phyloP scores from a whole-genome alignment of 2,329 filamentous ascomycete species.

The Trichoderma simmonsii region DNA sequence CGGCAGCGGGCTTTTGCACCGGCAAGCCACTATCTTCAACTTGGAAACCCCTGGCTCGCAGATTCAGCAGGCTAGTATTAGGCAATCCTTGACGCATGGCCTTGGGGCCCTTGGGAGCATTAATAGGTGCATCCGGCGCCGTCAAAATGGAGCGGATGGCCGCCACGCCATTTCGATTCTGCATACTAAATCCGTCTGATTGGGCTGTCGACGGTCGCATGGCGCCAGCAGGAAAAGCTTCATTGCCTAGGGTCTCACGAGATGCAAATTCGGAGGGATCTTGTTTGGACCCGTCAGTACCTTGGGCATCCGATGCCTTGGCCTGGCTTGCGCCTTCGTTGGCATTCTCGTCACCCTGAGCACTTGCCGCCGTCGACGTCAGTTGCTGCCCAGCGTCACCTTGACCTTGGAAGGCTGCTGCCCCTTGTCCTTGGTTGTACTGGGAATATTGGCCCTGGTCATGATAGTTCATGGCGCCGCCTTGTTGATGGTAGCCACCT shows the following conservation, averaged over 20 bases:
- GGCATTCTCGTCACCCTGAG: constrained; percentile 40
- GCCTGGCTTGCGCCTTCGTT: constrained; percentile 22
- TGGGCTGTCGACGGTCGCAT: constrained; percentile 13
- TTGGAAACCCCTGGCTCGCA: constrained; percentile 53
- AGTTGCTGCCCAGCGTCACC: constrained; percentile 22
- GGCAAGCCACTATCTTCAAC: constrained; percentile 42
- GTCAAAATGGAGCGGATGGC: constrained; percentile 34
- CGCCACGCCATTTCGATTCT: constrained; percentile 24
- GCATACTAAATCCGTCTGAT: constrained; percentile 24
- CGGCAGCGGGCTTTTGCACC: constrained; percentile 23
- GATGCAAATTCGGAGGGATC: constrained; percentile 25
- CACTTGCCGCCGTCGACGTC: constrained; percentile 28
- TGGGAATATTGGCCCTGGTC: constrained; percentile 33
- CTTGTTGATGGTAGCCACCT: constrained; percentile 47
- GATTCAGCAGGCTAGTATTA: constrained; percentile 71
- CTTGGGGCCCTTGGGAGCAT: constrained; percentile 87
- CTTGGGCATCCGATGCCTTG: constrained; percentile 11
- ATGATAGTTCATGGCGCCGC: constrained; percentile 39
- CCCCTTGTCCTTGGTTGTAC: constrained; percentile 23
- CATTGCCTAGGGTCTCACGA: constrained; percentile 33
- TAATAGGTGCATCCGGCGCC: constrained; percentile 52
- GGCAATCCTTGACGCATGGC: constrained; percentile 88
- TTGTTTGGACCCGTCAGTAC: constrained; percentile 23
- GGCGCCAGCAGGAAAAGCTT: constrained; percentile 24
- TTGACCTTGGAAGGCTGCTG: constrained; percentile 21